Conservation (phyloP, 75 land plant species). For the Selaginella moellendorffii region DNA sequence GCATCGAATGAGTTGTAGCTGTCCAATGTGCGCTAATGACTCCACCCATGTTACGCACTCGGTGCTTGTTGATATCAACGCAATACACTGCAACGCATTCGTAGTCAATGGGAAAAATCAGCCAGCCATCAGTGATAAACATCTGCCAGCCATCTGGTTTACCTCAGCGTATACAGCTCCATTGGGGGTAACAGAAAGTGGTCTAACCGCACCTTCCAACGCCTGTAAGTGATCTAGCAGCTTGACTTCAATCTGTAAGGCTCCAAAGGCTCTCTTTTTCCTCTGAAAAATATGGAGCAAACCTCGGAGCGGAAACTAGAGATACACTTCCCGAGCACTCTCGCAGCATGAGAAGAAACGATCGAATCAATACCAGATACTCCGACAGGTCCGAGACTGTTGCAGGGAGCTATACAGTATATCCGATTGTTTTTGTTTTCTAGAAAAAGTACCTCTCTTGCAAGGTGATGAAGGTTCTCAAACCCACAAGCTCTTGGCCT, state of each 20-base stretch:
- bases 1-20: slow-evolving; percentile 31
- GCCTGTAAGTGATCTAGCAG: neutral
- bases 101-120: too few relatives aligned
- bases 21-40: slow-evolving; percentile 30
- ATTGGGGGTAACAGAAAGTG: too few relatives aligned
- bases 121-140: too few relatives aligned
- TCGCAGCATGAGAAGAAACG: slow-evolving; percentile 14
- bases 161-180: neutral
- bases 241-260: neutral
- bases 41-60: slow-evolving; percentile 28
- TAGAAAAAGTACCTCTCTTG: slow-evolving; percentile 27
- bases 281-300: too few relatives aligned
- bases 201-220: neutral
- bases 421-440: too few relatives aligned
- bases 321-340: slow-evolving; percentile 17
- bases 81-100: too few relatives aligned
- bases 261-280: neutral
- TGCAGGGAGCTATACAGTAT: too few relatives aligned
- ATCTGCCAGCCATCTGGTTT: neutral
- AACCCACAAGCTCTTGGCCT: slow-evolving; percentile 37
- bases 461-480: slow-evolving; percentile 24
- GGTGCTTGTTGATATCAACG: slow-evolving; percentile 5
- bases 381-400: slow-evolving; percentile 25
- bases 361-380: slow-evolving; percentile 24
- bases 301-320: neutral